Base-by-base conservation (phyloP, 768 basidiomycete genomes). In the Termitomyces sp. region DNA sequence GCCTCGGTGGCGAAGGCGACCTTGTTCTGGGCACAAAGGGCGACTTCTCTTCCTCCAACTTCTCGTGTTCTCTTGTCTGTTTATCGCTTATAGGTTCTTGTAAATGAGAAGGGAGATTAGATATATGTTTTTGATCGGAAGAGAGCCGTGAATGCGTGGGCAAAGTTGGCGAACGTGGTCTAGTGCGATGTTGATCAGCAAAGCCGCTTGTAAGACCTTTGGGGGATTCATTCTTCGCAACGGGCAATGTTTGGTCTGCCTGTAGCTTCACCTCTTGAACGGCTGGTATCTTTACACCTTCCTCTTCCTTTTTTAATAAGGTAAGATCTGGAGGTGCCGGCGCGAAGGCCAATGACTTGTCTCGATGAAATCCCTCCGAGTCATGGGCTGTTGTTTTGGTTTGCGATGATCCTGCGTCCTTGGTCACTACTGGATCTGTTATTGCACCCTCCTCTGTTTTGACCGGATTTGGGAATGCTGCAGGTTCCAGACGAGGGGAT, bases 1-100 rank as follows among this genome's bases (percentile, higher is more conserved):
- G 63, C 58, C 61, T 63, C 48, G 67, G 63, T 38, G 66, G 66
- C 45, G 66, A 56, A 50, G 65, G 63, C n/a, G 66, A 66, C 45
- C 62, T 54, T 23, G 54, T 48, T 31, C 53, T 40, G 52, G 51
- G 64, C 40, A 40, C 5, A 12, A 51, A n/a, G 17, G 38, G 12
- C 11, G n/a, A 19, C 25, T 40, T 38, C 19, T 27, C 37, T 23
- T 49, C 47, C 11, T 51, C 50, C 8, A 8, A 4, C 27, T 51
- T 51, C 25, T 7, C 25, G 10, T 29, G 25, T n/a, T 40, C 50
- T 19, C 6, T 29, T 12, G 11, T 51, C 37, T 38, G 50, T 17
- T 27, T 38, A 17, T 51, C 37, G 25, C 6, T 51, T 11, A 12
- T 34, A 37, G 34, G 40, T 43, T 21, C 52, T 53, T 32, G 27